Conservation (phyloP, 805 yeast species). For the Ascoidea tarda region DNA sequence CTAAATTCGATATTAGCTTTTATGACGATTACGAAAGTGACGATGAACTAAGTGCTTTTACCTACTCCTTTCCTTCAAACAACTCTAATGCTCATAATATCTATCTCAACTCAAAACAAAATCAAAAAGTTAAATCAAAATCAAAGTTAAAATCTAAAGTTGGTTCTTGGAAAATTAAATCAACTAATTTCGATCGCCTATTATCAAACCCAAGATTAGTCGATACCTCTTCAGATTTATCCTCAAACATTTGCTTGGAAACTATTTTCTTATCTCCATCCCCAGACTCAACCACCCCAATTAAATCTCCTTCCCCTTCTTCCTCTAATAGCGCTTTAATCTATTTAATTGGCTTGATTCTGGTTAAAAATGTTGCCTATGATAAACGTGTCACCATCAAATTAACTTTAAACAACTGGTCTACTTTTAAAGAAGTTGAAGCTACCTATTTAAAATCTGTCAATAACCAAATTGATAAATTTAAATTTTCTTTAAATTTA, state of each 20-base stretch:
- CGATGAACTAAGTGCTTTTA: slow-evolving; percentile 7
- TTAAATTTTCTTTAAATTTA: slow-evolving; percentile 24
- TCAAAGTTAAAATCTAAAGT: slow-evolving; percentile 1
- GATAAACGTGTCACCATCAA: slow-evolving; percentile 25
- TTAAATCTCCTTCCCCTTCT: background rate
- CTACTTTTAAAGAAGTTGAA: slow-evolving; percentile 26
- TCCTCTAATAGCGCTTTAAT: background rate
- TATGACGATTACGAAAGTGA: slow-evolving; percentile 11
- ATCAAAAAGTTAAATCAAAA: background rate
- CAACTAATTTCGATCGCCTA: slow-evolving; percentile 22
- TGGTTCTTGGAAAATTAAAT: slow-evolving; percentile 19
- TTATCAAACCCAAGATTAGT: slow-evolving; percentile 14
- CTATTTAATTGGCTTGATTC: slow-evolving; percentile 26
- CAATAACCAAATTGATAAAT: slow-evolving; percentile 5
- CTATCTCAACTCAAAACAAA: background rate
- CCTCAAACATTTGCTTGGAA: background rate
- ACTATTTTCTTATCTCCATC: background rate
- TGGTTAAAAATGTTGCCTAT: slow-evolving; percentile 27
- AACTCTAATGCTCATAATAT: slow-evolving; percentile 1
- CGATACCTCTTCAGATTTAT: background rate
- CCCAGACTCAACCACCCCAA: background rate
- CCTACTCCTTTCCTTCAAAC: slow-evolving; percentile 1
- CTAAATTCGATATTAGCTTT: slow-evolving; percentile 4
- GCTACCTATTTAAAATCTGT: slow-evolving; percentile 17
- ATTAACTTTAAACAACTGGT: slow-evolving; percentile 28